Evolutionary conservation across 805 yeast species (phyloP).

Genomic region (Saturnispora sanitii): DNA sequence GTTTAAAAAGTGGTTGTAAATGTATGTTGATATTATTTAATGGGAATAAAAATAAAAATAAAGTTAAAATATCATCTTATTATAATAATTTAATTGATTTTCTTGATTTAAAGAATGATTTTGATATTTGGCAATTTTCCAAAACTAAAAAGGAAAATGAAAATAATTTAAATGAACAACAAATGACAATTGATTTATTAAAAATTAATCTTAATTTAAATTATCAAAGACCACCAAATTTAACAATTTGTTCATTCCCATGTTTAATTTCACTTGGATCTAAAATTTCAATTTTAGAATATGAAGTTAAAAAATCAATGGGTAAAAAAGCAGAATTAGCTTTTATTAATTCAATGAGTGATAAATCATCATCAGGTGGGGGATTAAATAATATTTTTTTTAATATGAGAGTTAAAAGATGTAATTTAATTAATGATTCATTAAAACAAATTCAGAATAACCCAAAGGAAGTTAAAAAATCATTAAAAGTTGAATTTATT

Average conservation of each 20-base stretch:
- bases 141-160: constrained; percentile 19
- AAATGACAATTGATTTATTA: constrained; percentile 36
- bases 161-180: constrained; percentile 27
- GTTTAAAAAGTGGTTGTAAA: constrained; percentile 55
- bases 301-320: constrained; percentile 75
- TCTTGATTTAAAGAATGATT: constrained; percentile 68
- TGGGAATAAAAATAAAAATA: constrained; percentile 39
- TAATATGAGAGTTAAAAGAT: constrained; percentile 58
- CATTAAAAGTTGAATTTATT: constrained; percentile 67
- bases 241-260: constrained; percentile 75
- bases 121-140: constrained; percentile 68
- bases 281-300: constrained; percentile 70
- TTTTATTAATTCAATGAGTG: constrained; percentile 47
- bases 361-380: constrained; percentile 33
- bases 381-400: constrained; percentile 58
- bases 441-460: constrained; percentile 48
- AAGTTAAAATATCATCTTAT: constrained; percentile 34
- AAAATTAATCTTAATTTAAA: constrained; percentile 18
- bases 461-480: constrained; percentile 55
- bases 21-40: constrained; percentile 44
- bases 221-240: constrained; percentile 23
- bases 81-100: constrained; percentile 79
- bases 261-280: constrained; percentile 73
- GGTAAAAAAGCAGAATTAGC: constrained; percentile 85
- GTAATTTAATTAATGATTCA: constrained; percentile 63